phyloP scores from a whole-genome alignment of 2,329 filamentous ascomycete genomes.

The Xylariomycetidae sp. region DNA sequence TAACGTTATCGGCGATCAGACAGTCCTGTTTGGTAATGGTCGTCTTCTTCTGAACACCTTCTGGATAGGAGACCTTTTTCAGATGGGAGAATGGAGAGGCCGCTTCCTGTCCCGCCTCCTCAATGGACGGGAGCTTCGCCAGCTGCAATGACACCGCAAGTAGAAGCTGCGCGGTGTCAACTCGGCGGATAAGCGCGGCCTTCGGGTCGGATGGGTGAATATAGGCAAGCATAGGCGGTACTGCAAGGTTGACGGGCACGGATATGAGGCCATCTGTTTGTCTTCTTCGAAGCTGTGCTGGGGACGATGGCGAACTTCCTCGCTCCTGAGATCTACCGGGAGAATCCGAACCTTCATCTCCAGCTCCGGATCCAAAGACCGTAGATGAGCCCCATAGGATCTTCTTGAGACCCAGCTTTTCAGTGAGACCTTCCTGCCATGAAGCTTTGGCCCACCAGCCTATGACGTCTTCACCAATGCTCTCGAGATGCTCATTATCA shows the following conservation, averaged over 20 bases:
- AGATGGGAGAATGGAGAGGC: constrained; percentile 72
- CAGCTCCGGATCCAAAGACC: constrained; percentile 10
- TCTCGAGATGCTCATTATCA: constrained; percentile 77
- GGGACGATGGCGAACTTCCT: constrained; percentile 12
- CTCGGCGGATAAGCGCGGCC: constrained; percentile 71
- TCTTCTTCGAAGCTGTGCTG: constrained; percentile 15
- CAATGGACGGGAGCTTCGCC: constrained; percentile 73
- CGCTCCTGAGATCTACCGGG: constrained; percentile 14
- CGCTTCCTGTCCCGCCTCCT: constrained; percentile 53
- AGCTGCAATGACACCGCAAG: constrained; percentile 78
- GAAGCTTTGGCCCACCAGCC: constrained; percentile 94
- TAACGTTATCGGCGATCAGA: constrained; percentile 83
- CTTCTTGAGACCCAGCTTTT: constrained; percentile 69
- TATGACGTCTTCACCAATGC: constrained; percentile 83
- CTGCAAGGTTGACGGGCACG: constrained; percentile 25
- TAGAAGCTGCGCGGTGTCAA: constrained; percentile 81
- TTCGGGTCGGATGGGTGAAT: constrained; percentile 59
- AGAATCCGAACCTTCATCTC: constrained; percentile 12
- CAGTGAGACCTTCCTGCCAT: constrained; percentile 78
- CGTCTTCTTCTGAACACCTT: constrained; percentile 73
- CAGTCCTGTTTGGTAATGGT: constrained; percentile 80
- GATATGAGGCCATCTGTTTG: constrained; percentile 17
- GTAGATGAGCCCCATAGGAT: constrained; percentile 47
- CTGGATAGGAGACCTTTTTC: constrained; percentile 77
- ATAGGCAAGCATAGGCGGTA: constrained; percentile 78